phyloP scores from a whole-genome alignment of 2,329 filamentous ascomycete species.

The Cadophora sp. region DNA sequence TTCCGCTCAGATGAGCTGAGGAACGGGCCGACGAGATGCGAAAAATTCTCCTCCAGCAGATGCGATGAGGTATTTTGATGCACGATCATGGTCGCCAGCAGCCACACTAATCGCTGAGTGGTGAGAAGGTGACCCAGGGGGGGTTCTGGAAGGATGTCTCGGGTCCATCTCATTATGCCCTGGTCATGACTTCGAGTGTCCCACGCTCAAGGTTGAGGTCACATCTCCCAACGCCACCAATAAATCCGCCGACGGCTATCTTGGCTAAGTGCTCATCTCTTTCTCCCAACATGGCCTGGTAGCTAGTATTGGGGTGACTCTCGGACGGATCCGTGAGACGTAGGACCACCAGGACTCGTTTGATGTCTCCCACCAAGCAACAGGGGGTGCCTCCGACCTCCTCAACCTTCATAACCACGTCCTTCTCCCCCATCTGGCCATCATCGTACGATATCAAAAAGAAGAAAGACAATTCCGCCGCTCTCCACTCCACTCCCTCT shows the following conservation, averaged over 20 bases:
- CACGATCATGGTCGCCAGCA: background rate
- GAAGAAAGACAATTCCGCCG: background rate
- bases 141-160: slow-evolving; percentile 22
- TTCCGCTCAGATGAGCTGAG: slow-evolving; percentile 17
- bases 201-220: slow-evolving; percentile 1
- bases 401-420: slow-evolving; percentile 26
- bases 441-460: slow-evolving; percentile 15
- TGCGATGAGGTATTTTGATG: slow-evolving; percentile 13
- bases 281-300: background rate
- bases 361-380: slow-evolving; percentile 18
- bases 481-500: slow-evolving; percentile 8
- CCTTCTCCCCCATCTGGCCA: slow-evolving; percentile 7
- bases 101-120: slow-evolving; percentile 11
- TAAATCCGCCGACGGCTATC: background rate
- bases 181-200: slow-evolving; percentile 1
- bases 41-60: slow-evolving; percentile 12
- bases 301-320: slow-evolving; percentile 15
- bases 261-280: background rate
- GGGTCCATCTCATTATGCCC: slow-evolving; percentile 10
- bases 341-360: slow-evolving; percentile 18
- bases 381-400: slow-evolving; percentile 6
- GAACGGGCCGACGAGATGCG: slow-evolving; percentile 5
- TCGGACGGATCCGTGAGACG: slow-evolving; percentile 30
- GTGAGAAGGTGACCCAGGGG: background rate
- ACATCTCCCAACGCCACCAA: slow-evolving; percentile 13